Evolutionary conservation across 2,329 filamentous ascomycete species (phyloP).

Genomic region (Alternaria brassicicola): DNA sequence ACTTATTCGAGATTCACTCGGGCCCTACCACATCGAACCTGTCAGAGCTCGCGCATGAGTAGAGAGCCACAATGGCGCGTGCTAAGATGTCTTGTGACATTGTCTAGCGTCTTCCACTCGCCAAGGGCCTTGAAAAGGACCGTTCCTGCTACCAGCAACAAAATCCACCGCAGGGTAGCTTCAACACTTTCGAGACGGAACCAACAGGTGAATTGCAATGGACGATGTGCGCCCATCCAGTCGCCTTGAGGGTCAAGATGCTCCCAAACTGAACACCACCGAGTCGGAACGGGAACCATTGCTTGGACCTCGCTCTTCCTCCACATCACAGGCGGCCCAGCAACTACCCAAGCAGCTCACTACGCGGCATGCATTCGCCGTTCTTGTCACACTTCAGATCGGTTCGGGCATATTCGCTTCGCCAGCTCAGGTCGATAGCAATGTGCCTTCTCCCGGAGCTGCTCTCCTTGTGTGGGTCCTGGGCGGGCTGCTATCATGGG

Average conservation of each 20-base stretch:
- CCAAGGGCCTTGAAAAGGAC: background rate
- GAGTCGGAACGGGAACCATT: conserved; percentile 41
- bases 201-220: background rate
- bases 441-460: conserved; percentile 66
- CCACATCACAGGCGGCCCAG: conserved; percentile 17
- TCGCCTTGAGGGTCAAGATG: conserved; percentile 5
- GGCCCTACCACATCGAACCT: background rate
- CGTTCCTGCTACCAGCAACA: background rate
- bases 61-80: background rate
- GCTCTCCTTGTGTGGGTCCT: conserved; percentile 66
- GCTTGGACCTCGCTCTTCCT: conserved; percentile 25
- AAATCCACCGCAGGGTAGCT: background rate
- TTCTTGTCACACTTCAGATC: conserved; percentile 68
- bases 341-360: conserved; percentile 38
- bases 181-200: background rate
- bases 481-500: conserved; percentile 68
- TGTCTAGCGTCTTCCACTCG: background rate
- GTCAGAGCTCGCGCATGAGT: background rate
- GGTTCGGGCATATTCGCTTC: conserved; percentile 70
- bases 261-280: conserved; percentile 18
- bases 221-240: background rate
- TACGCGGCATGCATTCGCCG: conserved; percentile 58
- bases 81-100: conserved; percentile 1
- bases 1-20: background rate
- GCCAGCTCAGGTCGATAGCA: conserved; percentile 66